Evolutionary conservation across 2,329 filamentous ascomycete genomes (phyloP), one percentile per base, ranked within the genome.

Genomic region (Coniochaeta sp.): DNA sequence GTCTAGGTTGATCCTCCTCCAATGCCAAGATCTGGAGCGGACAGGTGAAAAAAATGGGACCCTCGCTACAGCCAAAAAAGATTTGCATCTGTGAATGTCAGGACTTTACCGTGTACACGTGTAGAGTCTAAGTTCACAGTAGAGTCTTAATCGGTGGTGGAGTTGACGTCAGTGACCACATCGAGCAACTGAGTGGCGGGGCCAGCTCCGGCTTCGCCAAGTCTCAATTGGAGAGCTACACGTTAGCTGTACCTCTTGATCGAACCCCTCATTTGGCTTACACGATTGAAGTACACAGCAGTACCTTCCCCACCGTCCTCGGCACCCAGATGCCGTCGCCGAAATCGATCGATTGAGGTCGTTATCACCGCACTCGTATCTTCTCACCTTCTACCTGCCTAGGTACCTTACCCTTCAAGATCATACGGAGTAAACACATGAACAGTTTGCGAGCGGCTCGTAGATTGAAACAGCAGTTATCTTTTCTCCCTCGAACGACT

Each of bases 391-490:
- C n/a, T n/a, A 31, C 28, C 28, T 31, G 28, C 9, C 5, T 31
- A 31, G n/a, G n/a, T n/a, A n/a, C n/a, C n/a, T n/a, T n/a, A n/a
- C n/a, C n/a, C n/a, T 31, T 34, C 61, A 52, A 6, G 14, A 24
- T 7, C 22, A 17, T 8, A 9, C 24, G 31, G 24, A 31, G 1
- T 28, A 9, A 16, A 52, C 47, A 52, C 47, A 74, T 74, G 72
- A 69, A 65, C 65, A 64, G 64, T 59, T 55, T 71, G 26, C 69
- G 68, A 50, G 65, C 66, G 7, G 58, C 70, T 11, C 66, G 67
- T 61, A 67, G 69, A 64, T 63, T 71, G 22, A 64, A 63, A 65
- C 63, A 68, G 38, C 69, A 67, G 61, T 62, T 67, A 28, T 67
- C 64, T 40, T 62, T 66, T 50, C 60, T 71, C 36, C 63, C 62